Conservation (phyloP, 148 eudicot species). For the Pharnaceum exiguum region DNA sequence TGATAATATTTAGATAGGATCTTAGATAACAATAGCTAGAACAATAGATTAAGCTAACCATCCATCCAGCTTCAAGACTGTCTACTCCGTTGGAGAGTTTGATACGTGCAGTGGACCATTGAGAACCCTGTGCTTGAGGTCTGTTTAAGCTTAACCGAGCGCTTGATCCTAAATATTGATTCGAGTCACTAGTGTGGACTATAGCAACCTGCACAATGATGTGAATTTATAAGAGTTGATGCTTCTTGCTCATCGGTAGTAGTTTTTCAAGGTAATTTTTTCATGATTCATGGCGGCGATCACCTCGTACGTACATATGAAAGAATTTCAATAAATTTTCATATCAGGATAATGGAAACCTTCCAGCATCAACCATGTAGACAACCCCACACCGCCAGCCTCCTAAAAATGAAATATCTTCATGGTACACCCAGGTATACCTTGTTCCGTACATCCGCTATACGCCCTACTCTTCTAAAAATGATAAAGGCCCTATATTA, state of each 20-base stretch:
- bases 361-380: no score
- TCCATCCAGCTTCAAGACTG: slow-evolving; percentile 16
- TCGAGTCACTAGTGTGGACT: background rate
- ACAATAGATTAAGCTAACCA: background rate
- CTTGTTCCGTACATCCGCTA: no score
- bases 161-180: background rate
- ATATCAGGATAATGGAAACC: no score
- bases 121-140: background rate
- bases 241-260: background rate
- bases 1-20: background rate
- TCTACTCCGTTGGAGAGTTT: background rate
- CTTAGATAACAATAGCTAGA: background rate
- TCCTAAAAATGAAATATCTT: no score
- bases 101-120: slow-evolving; percentile 8
- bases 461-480: no score
- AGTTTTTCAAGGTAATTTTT: background rate
- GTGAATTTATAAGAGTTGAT: no score
- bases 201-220: slow-evolving; percentile 3
- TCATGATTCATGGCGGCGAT: background rate
- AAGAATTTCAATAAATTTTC: no score
- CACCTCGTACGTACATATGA: no score
- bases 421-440: no score
- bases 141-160: background rate
- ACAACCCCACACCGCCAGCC: no score
- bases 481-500: no score